Evolutionary conservation across 208 protist genomes (phyloP).

Genomic region (Vickermania spadyakhi): DNA sequence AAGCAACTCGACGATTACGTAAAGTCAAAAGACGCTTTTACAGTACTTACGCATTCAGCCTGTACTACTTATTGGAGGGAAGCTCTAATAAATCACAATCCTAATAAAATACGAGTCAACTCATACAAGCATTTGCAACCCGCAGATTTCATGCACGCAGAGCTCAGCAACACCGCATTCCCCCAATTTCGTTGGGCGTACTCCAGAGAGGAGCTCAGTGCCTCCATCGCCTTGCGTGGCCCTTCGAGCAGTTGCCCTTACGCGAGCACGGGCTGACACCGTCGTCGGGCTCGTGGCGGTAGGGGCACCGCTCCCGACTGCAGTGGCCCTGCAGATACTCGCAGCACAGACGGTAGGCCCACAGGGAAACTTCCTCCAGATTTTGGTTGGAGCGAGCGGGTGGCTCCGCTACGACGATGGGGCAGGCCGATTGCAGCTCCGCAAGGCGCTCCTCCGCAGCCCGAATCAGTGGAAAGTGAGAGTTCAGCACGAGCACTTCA

Average conservation of each 20-base stretch:
- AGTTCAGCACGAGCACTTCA: conserved; percentile 63
- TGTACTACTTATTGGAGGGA: too few species aligned
- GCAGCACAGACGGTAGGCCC: conserved; percentile 60
- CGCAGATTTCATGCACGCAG: too few species aligned
- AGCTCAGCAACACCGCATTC: too few species aligned
- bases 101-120: too few species aligned
- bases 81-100: too few species aligned
- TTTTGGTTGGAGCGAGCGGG: neutral
- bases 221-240: conserved; percentile 51
- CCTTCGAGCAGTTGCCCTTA: conserved; percentile 37
- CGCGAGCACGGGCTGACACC: conserved; percentile 52
- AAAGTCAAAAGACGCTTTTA: too few species aligned
- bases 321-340: conserved; percentile 41
- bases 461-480: conserved; percentile 56
- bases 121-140: too few species aligned
- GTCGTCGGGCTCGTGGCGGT: conserved; percentile 64
- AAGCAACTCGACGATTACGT: too few species aligned
- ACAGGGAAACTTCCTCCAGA: conserved; percentile 41
- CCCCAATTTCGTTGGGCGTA: too few species aligned
- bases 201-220: too few species aligned
- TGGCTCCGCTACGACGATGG: neutral
- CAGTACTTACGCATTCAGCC: too few species aligned
- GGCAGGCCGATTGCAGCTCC: neutral
- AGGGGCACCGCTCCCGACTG: conserved; percentile 31
- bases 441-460: conserved; percentile 51